Evolutionary conservation across 257 asterid genomes (phyloP).

Genomic region (Echium plantagineum): DNA sequence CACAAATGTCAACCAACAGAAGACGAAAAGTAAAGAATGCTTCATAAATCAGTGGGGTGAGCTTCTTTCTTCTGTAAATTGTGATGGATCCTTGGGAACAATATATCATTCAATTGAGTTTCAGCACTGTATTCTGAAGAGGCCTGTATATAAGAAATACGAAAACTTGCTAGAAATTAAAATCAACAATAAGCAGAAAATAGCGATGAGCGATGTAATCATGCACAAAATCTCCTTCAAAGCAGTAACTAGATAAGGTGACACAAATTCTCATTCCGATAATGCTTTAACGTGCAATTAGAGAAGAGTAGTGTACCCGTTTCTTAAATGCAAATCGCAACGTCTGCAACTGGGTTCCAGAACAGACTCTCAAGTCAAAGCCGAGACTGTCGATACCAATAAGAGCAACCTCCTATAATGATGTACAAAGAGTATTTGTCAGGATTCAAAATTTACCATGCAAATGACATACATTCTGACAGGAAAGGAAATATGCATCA

Average conservation of each 20-base stretch:
- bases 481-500: neutral
- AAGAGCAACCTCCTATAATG: conserved; percentile 68
- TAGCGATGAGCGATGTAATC: no score
- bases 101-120: conserved; percentile 61
- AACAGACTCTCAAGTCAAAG: conserved; percentile 82
- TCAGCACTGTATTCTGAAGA: conserved; percentile 90
- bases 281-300: neutral
- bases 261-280: no score
- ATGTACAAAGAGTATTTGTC: conserved; percentile 4
- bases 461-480: neutral
- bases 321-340: conserved; percentile 78
- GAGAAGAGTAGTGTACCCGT: conserved; percentile 36
- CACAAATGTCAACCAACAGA: conserved; percentile 13
- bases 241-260: no score
- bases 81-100: conserved; percentile 62
- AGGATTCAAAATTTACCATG: conserved; percentile 5
- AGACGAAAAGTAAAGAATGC: neutral
- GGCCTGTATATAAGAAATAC: conserved; percentile 43
- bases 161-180: neutral
- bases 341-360: conserved; percentile 89
- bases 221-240: no score
- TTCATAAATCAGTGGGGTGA: conserved; percentile 60
- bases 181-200: neutral
- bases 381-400: conserved; percentile 93
- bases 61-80: conserved; percentile 71